Conservation (phyloP, 441 rosid species). For the Hura crepitans region DNA sequence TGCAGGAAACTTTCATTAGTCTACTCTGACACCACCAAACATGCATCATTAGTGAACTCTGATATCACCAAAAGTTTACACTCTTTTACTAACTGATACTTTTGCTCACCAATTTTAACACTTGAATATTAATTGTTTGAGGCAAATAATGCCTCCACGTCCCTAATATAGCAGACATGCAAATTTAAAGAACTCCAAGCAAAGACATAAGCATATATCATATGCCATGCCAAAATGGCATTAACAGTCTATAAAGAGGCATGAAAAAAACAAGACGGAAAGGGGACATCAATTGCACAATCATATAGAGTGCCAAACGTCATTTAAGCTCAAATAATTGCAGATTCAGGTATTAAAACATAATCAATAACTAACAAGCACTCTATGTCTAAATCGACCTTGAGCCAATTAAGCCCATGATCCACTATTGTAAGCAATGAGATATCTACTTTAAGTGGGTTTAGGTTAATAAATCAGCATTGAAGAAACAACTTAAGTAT, state of each 20-base stretch:
- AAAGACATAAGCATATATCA: slow-evolving; percentile 3
- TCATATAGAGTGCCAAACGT: slow-evolving; percentile 14
- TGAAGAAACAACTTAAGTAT: background rate
- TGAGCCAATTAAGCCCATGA: slow-evolving; percentile 17
- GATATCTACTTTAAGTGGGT: slow-evolving; percentile 8
- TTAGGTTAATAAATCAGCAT: slow-evolving; percentile 13
- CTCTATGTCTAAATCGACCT: slow-evolving; percentile 3
- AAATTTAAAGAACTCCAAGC: slow-evolving; percentile 10
- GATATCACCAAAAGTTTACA: too few relatives aligned
- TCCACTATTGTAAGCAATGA: slow-evolving; percentile 18
- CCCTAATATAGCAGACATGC: background rate
- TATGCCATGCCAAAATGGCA: background rate
- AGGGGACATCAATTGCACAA: slow-evolving; percentile 10
- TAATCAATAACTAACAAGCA: slow-evolving; percentile 7
- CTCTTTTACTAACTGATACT: too few relatives aligned
- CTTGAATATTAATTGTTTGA: background rate
- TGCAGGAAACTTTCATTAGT: slow-evolving; percentile 38
- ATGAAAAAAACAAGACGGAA: background rate
- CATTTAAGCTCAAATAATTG: slow-evolving; percentile 23
- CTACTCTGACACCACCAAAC: slow-evolving; percentile 21
- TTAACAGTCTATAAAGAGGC: background rate
- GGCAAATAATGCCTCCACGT: slow-evolving; percentile 10
- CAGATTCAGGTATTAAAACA: slow-evolving; percentile 14
- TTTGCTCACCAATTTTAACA: slow-evolving; percentile 14
- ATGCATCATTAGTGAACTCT: too few relatives aligned